These are phyloP conservation scores for Vitis hybrid DNA, from an alignment of 177 flowering plant genomes.

Conservation along the genomic window DNA sequence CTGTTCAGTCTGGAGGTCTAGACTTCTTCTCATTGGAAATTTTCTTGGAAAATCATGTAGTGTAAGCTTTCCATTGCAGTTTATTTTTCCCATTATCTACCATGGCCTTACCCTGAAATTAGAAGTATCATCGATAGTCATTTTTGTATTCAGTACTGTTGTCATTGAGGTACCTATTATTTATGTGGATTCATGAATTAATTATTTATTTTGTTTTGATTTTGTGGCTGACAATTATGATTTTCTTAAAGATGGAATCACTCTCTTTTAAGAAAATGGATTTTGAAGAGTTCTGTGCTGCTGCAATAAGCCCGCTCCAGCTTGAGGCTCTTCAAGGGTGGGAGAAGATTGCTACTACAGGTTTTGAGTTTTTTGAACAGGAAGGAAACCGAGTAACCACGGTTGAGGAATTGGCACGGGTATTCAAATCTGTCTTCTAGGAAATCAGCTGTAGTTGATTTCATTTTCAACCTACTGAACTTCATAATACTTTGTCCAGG, in stretches of 20 bases:
- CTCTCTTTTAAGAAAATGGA: slow-evolving; percentile 63
- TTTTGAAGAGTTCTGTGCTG: slow-evolving; percentile 93
- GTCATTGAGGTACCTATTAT: not conserved
- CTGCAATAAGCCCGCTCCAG: slow-evolving; percentile 82
- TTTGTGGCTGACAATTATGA: slow-evolving; percentile 2
- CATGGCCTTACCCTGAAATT: too few relatives aligned
- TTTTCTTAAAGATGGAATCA: slow-evolving; percentile 68
- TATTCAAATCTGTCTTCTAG: slow-evolving; percentile 17
- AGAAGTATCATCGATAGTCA: too few relatives aligned
- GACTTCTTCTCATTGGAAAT: too few relatives aligned
- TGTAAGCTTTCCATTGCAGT: too few relatives aligned
- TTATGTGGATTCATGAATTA: not conserved
- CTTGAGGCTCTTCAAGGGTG: slow-evolving; percentile 84
- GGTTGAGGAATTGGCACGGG: slow-evolving; percentile 79
- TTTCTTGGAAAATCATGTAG: too few relatives aligned
- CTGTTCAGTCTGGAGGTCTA: too few relatives aligned
- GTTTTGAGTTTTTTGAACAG: slow-evolving; percentile 71
- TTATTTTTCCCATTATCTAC: too few relatives aligned
- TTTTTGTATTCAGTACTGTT: not conserved
- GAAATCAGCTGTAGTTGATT: not conserved
- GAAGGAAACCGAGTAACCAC: slow-evolving; percentile 79
- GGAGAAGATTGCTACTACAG: slow-evolving; percentile 72
- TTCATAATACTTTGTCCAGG: slow-evolving; percentile 45
- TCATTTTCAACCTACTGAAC: not conserved
- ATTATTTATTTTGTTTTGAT: not conserved